Base-by-base conservation (phyloP, 331 rosid species). In the Phaseolus coccineus region DNA sequence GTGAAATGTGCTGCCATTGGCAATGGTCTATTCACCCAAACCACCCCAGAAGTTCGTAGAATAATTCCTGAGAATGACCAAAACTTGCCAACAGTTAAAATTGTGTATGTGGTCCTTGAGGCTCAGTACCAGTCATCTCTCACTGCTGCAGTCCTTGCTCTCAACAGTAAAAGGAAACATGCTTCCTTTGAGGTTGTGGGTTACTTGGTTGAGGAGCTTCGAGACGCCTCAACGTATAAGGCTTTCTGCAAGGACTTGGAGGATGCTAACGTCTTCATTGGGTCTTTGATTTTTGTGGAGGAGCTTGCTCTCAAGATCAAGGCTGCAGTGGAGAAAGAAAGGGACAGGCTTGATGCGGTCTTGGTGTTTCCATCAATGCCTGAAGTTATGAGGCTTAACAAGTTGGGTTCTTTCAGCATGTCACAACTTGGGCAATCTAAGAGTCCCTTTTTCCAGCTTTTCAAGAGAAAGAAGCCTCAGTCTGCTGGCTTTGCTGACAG, bases 291-390 rank as follows among this genome's bases (percentile, higher is more conserved):
- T 58, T 96, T 96, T 72, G 96, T 96, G 4, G 99, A 96, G 84
- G 99, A 96, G 85, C 96, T 96, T 37, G 99, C 99, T 12, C 76
- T 96, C 13, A 93, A 88, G 73, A 91, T 96, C 15, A 91, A 90
- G 74, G 85, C 81, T 3, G 99, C 98, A 0, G 99, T 96, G 59
- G 99, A 96, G 88, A 90, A 89, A 69, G 91, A 93, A 31, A 82
- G 98, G 79, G 99, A 96, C 8, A 85, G 97, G 37, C 91, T 96
- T 59, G 97, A 96, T 68, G 99, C 99, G 10, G 99, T 96, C 28
- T 69, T 93, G 79, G 99, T 96, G 83, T 96, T 96, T 44, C 99
- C 99, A 44, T 96, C 99, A 71, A 96, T 96, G 99, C 99, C 99
- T 44, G 98, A 96, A 50, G 99, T 96, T 10, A 93, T 96, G 99